These are phyloP conservation scores for Andrographis paniculata DNA, from an alignment of 305 asterid genomes.

Conservation along the genomic window DNA sequence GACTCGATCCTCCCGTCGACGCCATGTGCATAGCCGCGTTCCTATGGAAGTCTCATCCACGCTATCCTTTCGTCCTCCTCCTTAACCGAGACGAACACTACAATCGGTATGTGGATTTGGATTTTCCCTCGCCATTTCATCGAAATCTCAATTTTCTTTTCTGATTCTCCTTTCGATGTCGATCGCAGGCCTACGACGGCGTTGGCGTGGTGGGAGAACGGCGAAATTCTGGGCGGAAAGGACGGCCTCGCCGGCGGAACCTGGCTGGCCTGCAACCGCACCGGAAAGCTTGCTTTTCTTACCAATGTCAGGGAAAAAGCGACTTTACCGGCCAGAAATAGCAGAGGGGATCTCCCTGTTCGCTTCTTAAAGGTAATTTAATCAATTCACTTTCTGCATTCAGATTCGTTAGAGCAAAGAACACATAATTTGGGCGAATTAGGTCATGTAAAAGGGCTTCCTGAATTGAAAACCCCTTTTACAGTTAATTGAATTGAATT, in stretches of 20 bases:
- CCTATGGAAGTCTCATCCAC: constrained; percentile 52
- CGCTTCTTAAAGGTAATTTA: constrained; percentile 44
- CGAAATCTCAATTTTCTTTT: too few species aligned
- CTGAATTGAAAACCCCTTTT: too few species aligned
- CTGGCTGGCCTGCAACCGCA: constrained; percentile 50
- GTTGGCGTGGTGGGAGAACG: constrained; percentile 70
- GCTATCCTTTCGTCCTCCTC: constrained; percentile 46
- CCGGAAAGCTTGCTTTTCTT: constrained; percentile 65
- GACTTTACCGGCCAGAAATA: constrained; percentile 19
- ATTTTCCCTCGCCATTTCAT: background rate
- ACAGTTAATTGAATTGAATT: background rate
- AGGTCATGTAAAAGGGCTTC: background rate
- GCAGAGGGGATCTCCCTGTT: constrained; percentile 61
- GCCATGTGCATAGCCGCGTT: constrained; percentile 62
- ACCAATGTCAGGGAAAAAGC: constrained; percentile 65
- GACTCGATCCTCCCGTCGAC: background rate
- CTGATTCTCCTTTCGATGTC: background rate
- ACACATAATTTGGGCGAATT: background rate
- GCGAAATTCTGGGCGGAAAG: constrained; percentile 63
- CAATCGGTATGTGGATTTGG: constrained; percentile 34
- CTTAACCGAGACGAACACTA: constrained; percentile 80
- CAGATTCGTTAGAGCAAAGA: background rate
- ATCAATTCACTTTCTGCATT: background rate
- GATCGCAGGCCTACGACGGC: constrained; percentile 46
- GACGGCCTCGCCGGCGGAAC: constrained; percentile 73